Base-by-base conservation (phyloP, 2,329 filamentous ascomycete genomes). In the Aspergillus sp. region DNA sequence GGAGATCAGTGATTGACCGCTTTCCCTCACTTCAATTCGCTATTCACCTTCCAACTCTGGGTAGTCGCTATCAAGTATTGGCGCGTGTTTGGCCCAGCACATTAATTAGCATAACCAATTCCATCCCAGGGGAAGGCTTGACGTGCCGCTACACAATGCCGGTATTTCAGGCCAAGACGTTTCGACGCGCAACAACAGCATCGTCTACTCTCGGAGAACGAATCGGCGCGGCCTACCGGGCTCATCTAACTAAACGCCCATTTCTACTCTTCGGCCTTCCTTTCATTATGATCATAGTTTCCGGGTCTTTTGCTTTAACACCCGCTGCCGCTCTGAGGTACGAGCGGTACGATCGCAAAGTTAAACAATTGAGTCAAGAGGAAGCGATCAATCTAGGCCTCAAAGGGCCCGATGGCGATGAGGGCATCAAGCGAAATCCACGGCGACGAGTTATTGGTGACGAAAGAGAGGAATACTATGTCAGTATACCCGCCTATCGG, bases 211-310 rank as follows among this genome's bases (percentile, higher is more conserved):
- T 91, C 63, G 79, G 85, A 64, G 87, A 87, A 76, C 86, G 85
- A 10, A 79, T 96, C 68, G 91, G 90, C 54, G 85, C 89, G 60
- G 83, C 83, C 63, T 99, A 99, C 81, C 91, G 95, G 60, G 81
- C 85, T 32, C 77, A 86, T 61, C 86, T 99, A 67, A 83, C 86
- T 60, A 89, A 85, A 71, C 92, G 91, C 70, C 96, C 95, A 1
- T 99, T 99, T 76, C 81, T 92, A 28, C 86, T 97, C 64, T 99
- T 99, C 74, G 96, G 96, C 2, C 84, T 99, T 4, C 96, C 95
- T 0, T 99, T 99, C 77, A 85, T 99, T 67, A 81, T 86, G 59
- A 89, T 96, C 60, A 97, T 99, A 72, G 87, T 99, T 25, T 91
- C 89, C 1, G 94, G 92, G 0, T 96, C 91, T 3, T 99, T 99